Evolutionary conservation across 225 moss, liverwort and hornwort species (phyloP).

Genomic region (Pseudoscleropodium purum): DNA sequence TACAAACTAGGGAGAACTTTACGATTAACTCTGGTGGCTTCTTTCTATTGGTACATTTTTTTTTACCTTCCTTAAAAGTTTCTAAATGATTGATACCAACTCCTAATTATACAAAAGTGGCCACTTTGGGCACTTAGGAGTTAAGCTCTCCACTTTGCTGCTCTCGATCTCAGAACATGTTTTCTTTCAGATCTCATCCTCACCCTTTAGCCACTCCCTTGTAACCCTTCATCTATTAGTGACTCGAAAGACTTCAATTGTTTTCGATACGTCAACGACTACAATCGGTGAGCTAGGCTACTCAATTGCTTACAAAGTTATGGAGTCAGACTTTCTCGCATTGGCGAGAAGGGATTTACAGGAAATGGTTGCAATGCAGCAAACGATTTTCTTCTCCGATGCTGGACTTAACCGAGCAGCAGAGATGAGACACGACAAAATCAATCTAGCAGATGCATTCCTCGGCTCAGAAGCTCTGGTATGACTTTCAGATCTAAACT

Average conservation of each 20-base stretch:
- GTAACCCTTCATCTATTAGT: not conserved
- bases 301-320: not conserved
- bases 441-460: conserved; percentile 49
- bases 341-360: conserved; percentile 1
- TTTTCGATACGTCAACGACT: not conserved
- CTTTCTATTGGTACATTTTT: not conserved
- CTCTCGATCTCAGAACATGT: not conserved
- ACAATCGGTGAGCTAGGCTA: not conserved
- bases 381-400: conserved; percentile 60
- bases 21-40: not conserved
- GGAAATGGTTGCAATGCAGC: conserved; percentile 11
- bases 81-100: not conserved
- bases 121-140: not conserved
- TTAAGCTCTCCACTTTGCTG: not conserved
- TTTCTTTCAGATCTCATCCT: conserved; percentile 12
- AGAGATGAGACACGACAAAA: conserved; percentile 53
- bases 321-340: not conserved
- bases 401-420: conserved; percentile 63
- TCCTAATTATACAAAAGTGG: not conserved
- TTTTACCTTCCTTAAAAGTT: not conserved
- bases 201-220: not conserved
- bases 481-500: not conserved
- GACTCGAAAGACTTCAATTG: not conserved
- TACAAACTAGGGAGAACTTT: not conserved
- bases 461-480: conserved; percentile 53